phyloP scores from a whole-genome alignment of 1,284 basidiomycete genomes.

The Schizophyllum commune region DNA sequence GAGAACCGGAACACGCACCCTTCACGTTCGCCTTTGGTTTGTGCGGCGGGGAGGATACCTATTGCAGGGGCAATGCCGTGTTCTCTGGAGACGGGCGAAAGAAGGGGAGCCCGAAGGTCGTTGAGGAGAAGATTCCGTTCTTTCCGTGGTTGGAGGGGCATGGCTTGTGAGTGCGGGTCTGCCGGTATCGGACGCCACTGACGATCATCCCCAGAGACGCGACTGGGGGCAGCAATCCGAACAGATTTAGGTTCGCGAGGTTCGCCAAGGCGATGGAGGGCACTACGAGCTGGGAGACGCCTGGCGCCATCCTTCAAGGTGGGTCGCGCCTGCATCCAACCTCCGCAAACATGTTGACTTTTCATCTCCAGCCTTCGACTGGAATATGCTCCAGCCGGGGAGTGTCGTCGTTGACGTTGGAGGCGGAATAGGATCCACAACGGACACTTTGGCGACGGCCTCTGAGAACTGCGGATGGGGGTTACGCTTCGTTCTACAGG shows the following conservation, averaged over 20 bases:
- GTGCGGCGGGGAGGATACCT: conserved; percentile 15
- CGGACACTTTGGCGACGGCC: conserved; percentile 54
- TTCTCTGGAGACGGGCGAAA: too few relatives aligned
- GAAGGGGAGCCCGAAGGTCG: conserved; percentile 10
- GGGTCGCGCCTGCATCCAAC: conserved; percentile 11
- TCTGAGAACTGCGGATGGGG: conserved; percentile 27
- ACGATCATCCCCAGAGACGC: not conserved
- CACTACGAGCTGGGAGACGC: conserved; percentile 57
- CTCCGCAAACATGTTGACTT: conserved; percentile 6
- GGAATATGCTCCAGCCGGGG: conserved; percentile 45
- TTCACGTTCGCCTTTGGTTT: conserved; percentile 49
- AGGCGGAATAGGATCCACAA: conserved; percentile 68
- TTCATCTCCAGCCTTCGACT: conserved; percentile 47
- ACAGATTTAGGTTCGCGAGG: conserved; percentile 44
- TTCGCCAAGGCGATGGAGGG: conserved; percentile 69
- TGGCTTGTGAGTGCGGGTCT: conserved; percentile 5
- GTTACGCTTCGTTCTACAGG: conserved; percentile 62
- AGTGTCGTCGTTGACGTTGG: conserved; percentile 67
- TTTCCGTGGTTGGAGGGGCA: conserved; percentile 54
- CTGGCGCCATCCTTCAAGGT: conserved; percentile 50
- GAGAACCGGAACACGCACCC: conserved; percentile 35
- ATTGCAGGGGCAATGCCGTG: not conserved
- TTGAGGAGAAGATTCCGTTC: conserved; percentile 28
- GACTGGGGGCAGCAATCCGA: conserved; percentile 18
- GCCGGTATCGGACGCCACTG: not conserved